Base-by-base conservation (phyloP, 352 stramenopile genomes). In the Saprolegnia parasitica region DNA sequence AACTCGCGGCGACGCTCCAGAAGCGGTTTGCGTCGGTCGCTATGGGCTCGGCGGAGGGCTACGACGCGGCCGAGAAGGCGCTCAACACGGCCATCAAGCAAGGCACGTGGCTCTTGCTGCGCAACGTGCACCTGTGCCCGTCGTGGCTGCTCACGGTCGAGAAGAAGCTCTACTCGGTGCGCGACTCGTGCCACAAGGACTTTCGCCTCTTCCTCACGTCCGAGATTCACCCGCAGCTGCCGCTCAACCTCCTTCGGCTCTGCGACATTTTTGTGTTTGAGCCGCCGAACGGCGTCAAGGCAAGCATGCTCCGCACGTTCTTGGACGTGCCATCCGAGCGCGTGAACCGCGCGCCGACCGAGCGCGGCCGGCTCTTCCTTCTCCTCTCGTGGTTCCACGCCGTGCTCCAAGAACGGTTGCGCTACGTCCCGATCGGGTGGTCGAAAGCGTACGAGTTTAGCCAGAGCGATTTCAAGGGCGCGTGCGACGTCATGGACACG, bases 361-460 rank as follows among this genome's bases (percentile, higher is more conserved):
- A 98, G 62, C 86, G 94, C 61, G 81, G 80, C 76, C 86, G 96
- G 5, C 75, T 99, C 32, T 99, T 99, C 74, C 78, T 99, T 65
- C 77, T 99, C 24, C 80, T 99, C 35, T 89, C 95, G 42, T 99
- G 97, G 96, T 95, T 99, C 66, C 98, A 99, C 74, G 97, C 97
- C 0, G 85, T 99, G 13, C 90, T 99, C 42, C 92, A 98, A 74
- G 98, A 99, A 77, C 87, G 98, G 15, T 78, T 99, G 54, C 91
- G 96, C 10, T 99, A 99, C 77, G 92, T 97, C 16, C 97, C 98
- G 24, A 86, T 98, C 35, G 98, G 98, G 18, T 99, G 97, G 97
- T 98, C 91, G 21, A 98, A 99, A 72, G 84, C 81, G 18, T 99
- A 99, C 77, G 97, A 99, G 72, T 99, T 99, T 76, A 99, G 91